Evolutionary conservation across 208 protist genomes (phyloP).

Genomic region (Novymonas esmeraldas): DNA sequence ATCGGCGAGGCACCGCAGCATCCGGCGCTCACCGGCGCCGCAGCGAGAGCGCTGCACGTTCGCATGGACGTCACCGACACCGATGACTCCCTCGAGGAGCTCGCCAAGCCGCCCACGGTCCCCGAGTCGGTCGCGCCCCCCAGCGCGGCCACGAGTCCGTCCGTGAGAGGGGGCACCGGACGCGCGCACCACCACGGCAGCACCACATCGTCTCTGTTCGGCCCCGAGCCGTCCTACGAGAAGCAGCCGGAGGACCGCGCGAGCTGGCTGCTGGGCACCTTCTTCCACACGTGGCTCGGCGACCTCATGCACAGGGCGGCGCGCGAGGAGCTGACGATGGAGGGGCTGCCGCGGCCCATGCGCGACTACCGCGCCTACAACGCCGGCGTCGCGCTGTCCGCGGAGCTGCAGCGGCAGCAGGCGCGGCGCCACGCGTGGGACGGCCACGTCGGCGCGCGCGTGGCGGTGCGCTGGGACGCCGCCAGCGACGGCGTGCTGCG

Average conservation of each 20-base stretch:
- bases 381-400: slow-evolving; percentile 41
- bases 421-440: slow-evolving; percentile 52
- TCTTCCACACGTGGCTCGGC: slow-evolving; percentile 15
- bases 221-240: slow-evolving; percentile 30
- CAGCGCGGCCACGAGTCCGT: too few species aligned
- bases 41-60: too few species aligned
- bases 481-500: slow-evolving; percentile 57
- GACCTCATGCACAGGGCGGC: background rate
- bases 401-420: slow-evolving; percentile 30
- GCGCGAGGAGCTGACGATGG: slow-evolving; percentile 4
- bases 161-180: slow-evolving; percentile 15
- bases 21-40: too few species aligned
- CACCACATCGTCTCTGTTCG: slow-evolving; percentile 32
- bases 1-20: too few species aligned
- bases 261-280: slow-evolving; percentile 16
- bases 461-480: slow-evolving; percentile 35
- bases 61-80: too few species aligned
- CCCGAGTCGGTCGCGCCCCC: too few species aligned
- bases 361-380: background rate
- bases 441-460: slow-evolving; percentile 41
- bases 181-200: too few species aligned
- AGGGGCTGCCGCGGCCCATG: background rate
- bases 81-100: too few species aligned
- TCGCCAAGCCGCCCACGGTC: too few species aligned
- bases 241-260: slow-evolving; percentile 30